Evolutionary conservation across 2,329 filamentous ascomycete genomes (phyloP).

Genomic region (Apiospora arundinis): DNA sequence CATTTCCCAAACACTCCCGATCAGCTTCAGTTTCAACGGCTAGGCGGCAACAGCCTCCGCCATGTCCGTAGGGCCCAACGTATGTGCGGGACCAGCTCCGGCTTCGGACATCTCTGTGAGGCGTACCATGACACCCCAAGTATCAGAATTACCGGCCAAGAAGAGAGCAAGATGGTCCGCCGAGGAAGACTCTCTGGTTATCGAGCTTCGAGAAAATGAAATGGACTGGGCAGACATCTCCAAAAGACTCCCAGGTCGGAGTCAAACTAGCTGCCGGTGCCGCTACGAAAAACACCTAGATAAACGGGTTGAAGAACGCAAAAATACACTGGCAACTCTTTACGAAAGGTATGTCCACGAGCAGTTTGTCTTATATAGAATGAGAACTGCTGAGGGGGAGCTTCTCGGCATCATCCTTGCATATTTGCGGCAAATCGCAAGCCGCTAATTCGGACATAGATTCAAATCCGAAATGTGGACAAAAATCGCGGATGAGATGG

Average conservation of each 20-base stretch:
- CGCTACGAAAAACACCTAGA: slow-evolving; percentile 99
- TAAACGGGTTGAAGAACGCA: slow-evolving; percentile 93
- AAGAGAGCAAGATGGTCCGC: slow-evolving; percentile 97
- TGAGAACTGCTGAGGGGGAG: not conserved
- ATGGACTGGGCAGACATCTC: slow-evolving; percentile 99
- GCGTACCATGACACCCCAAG: slow-evolving; percentile 60
- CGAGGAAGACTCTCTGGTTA: slow-evolving; percentile 90
- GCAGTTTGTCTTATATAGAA: not conserved
- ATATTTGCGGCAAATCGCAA: slow-evolving; percentile 4
- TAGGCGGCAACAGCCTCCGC: slow-evolving; percentile 44
- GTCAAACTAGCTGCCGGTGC: slow-evolving; percentile 90
- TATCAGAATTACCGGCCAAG: slow-evolving; percentile 75
- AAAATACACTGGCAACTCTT: slow-evolving; percentile 92
- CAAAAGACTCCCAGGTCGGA: slow-evolving; percentile 86
- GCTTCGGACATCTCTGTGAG: slow-evolving; percentile 43
- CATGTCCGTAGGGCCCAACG: slow-evolving; percentile 34
- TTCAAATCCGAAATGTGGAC: slow-evolving; percentile 99
- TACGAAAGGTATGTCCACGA: slow-evolving; percentile 81
- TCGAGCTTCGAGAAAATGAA: slow-evolving; percentile 84
- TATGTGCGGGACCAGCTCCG: slow-evolving; percentile 40
- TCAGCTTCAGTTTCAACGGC: slow-evolving; percentile 45
- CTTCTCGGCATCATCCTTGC: not conserved
- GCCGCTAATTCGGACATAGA: slow-evolving; percentile 52
- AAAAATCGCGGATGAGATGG: slow-evolving; percentile 93
- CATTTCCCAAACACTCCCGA: slow-evolving; percentile 47